Percentiles rank a stretch among this genome's conserved stretches.
Evolutionary conservation across 2,329 filamentous ascomycete genomes (phyloP).

Genomic region (Aspergillus sp.): DNA sequence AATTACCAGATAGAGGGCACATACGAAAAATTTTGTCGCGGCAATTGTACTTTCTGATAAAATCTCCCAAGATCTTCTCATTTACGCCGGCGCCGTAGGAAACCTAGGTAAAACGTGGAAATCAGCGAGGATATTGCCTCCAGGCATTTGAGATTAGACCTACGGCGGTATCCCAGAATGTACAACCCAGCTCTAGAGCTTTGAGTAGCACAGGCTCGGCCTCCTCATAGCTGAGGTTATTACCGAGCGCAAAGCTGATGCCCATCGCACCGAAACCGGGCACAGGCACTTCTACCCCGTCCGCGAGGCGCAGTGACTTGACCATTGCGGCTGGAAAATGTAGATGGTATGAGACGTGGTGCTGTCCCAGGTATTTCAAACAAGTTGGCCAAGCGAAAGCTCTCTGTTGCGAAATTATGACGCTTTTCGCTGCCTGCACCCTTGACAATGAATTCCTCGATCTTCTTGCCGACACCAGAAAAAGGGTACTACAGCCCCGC

Average conservation of each 20-base stretch:
- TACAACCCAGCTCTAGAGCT: conserved; percentile 43
- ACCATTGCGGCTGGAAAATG: conserved; percentile 24
- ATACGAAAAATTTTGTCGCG: conserved; percentile 45
- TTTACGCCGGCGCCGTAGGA: conserved; percentile 43
- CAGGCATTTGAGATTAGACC: conserved; percentile 8
- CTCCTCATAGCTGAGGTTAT: conserved; percentile 37
- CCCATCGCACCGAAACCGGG: conserved; percentile 49
- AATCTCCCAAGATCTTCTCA: conserved; percentile 46
- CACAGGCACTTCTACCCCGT: conserved; percentile 30
- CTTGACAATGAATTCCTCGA: neutral
- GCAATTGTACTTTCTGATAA: conserved; percentile 46
- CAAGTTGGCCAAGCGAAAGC: neutral
- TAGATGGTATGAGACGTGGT: neutral
- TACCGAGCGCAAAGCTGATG: conserved; percentile 39
- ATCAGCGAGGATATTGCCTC: neutral
- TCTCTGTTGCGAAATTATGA: neutral
- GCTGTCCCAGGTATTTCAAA: neutral
- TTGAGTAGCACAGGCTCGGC: conserved; percentile 46
- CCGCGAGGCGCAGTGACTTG: conserved; percentile 35
- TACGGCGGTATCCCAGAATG: conserved; percentile 43
- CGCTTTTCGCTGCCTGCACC: neutral
- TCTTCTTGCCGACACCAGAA: neutral
- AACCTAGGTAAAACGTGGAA: conserved; percentile 27
- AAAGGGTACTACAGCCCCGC: neutral
- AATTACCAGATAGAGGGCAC: conserved; percentile 4